Evolutionary conservation across 2,329 filamentous ascomycete species (phyloP), one percentile per base, ranked within the genome.

Genomic region (Beauveria medogensis): DNA sequence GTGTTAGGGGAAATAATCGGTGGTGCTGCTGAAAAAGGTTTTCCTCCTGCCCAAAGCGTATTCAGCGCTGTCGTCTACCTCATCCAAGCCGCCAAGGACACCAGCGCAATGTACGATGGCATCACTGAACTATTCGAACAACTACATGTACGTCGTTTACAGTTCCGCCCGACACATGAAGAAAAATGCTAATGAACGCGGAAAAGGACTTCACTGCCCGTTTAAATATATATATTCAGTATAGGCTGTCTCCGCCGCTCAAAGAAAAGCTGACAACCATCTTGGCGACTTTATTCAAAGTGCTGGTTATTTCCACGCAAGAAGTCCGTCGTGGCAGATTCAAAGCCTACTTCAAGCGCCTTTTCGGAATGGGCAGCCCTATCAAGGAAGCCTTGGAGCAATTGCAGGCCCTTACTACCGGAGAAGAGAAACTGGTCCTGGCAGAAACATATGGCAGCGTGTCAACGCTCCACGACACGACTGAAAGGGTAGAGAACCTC

Each of bases 41-140:
- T 80, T 62, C 69, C 76, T 2, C 75, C 78, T 0, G 71, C 74
- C 3, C 69, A 75, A 52, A 68, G 69, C 30, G 74, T 79, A 55
- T 80, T 77, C 63, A 69, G 73, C 8, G 77, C 77, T 8, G 75
- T 77, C 2, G 66, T 72, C 16, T 75, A 77, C 59, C 67, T 81
- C 9, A 70, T 80, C 20, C 71, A 71, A 40, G 76, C 77, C 9
- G 78, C 77, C 2, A 73, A 73, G 22, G 73, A 78, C 55, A 78
- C 80, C 18, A 78, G 76, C 0, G 66, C 73, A 0, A 71, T 72
- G 8, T 80, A 80, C 53, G 75, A 80, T 64, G 72, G 72, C 6
- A 80, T 80, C 7, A 64, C 75, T 2, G 75, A 77, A 52, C 65
- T 80, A 26, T 77, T 80, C 65, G 71, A 71, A 12, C 71, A 73